These are phyloP conservation scores for Colletotrichum sp. DNA, from an alignment of 2,329 filamentous ascomycete species.

Conservation along the genomic window DNA sequence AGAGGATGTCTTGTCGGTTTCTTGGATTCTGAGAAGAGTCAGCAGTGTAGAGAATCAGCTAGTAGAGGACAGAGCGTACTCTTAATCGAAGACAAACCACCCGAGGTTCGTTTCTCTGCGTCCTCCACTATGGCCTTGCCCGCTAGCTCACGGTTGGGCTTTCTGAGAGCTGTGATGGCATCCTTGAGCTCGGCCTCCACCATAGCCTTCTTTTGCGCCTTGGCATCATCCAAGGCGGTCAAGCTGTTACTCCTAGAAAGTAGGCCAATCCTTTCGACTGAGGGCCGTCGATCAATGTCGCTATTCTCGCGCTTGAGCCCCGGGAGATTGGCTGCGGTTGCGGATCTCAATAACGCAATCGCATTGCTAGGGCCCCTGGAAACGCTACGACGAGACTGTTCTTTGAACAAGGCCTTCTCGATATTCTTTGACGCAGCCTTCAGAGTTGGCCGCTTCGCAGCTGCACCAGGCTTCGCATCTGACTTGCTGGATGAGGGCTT, in stretches of 20 bases:
- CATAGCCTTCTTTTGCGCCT: slow-evolving; percentile 67
- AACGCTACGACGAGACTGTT: slow-evolving; percentile 58
- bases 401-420: slow-evolving; percentile 66
- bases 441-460: slow-evolving; percentile 50
- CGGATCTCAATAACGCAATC: slow-evolving; percentile 71
- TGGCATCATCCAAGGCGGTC: slow-evolving; percentile 57
- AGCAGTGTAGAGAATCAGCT: background rate
- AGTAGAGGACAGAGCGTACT: slow-evolving; percentile 45
- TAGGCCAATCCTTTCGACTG: slow-evolving; percentile 43
- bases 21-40: slow-evolving; percentile 48
- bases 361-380: slow-evolving; percentile 62
- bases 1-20: slow-evolving; percentile 49
- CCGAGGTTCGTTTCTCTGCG: slow-evolving; percentile 63
- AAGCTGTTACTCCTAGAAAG: slow-evolving; percentile 50
- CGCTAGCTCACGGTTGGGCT: slow-evolving; percentile 75
- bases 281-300: slow-evolving; percentile 46
- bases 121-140: slow-evolving; percentile 71
- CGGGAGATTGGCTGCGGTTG: slow-evolving; percentile 65
- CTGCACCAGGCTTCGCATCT: slow-evolving; percentile 56
- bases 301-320: slow-evolving; percentile 73
- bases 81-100: slow-evolving; percentile 47
- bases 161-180: slow-evolving; percentile 76
- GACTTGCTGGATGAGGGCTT: slow-evolving; percentile 47
- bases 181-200: slow-evolving; percentile 75
- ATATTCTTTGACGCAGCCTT: slow-evolving; percentile 56